A percentile compares a stretch with the other conserved stretches of the same genome.
Conservation (phyloP, 768 basidiomycete species). For the Boletus tylopilopsis region DNA sequence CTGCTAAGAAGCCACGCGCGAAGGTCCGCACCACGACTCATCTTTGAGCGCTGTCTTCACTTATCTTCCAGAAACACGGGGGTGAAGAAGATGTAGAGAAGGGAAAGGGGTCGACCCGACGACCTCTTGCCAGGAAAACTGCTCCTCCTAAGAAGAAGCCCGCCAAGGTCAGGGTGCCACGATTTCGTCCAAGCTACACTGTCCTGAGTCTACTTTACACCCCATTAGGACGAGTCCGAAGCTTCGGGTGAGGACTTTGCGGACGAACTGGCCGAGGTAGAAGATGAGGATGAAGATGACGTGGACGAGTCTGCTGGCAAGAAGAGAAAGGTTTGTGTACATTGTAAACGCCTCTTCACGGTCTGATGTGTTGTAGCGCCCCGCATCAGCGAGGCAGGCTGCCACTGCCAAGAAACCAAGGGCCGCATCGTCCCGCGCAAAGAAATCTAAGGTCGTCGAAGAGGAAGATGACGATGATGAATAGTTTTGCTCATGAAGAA, state of each 20-base stretch:
- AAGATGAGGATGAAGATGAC: conserved; percentile 46
- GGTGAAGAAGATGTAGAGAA: conserved; percentile 37
- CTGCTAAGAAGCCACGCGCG: conserved; percentile 33
- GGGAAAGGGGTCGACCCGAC: conserved; percentile 46
- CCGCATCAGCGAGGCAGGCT: conserved; percentile 42
- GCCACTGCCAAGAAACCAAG: conserved; percentile 39
- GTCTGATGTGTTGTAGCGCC: conserved; percentile 32
- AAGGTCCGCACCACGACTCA: conserved; percentile 29
- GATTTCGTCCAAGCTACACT: not conserved
- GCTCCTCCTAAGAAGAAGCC: conserved; percentile 42
- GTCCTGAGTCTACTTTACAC: not conserved
- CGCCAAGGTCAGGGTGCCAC: conserved; percentile 31
- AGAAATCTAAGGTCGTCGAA: conserved; percentile 47
- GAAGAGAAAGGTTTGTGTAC: conserved; percentile 65
- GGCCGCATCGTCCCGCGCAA: conserved; percentile 26
- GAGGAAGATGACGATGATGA: conserved; percentile 37
- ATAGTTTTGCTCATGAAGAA: conserved; percentile 7
- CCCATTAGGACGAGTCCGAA: conserved; percentile 32
- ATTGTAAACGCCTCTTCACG: not conserved
- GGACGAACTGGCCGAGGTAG: conserved; percentile 42
- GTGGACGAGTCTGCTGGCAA: conserved; percentile 38
- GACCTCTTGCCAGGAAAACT: conserved; percentile 48
- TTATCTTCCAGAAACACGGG: conserved; percentile 26
- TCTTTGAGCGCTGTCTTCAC: conserved; percentile 12
- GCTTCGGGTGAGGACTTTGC: conserved; percentile 46